Base-by-base conservation (phyloP, 352 stramenopile genomes). In the Pythium sp. region DNA sequence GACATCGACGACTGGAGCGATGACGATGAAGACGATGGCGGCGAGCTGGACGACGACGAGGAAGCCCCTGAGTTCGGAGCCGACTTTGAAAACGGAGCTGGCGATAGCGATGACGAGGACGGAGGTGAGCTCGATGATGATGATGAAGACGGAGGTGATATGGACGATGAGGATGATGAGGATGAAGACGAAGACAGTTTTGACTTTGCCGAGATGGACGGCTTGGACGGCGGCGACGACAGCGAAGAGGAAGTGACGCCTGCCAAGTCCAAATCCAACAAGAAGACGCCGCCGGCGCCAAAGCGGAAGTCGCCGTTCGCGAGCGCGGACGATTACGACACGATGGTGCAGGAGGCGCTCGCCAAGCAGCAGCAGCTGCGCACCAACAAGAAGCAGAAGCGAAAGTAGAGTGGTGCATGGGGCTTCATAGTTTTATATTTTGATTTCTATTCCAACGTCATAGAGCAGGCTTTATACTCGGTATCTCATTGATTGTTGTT, bases 231-330 rank as follows among this genome's bases (percentile, higher is more conserved):
- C 34, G 71, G 80, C n/a, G 78, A 80, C 58, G 68, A 82, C 11
- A 77, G 79, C 32, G 72, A 80, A 22, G 54, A 77, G 24, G 67
- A 72, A 20, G 47, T 86, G 28, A 69, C 80, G 38, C 63, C 74
- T 14, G 38, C 79, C 18, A 70, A 78, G 47, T 56, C 74, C 22
- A 86, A 80, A 72, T 72, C 70, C n/a, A 82, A 82, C 61, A 87
- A 83, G 70, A 84, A 92, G 65, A 75, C 77, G 11, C 78, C 79
- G 62, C 67, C 69, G 0, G 71, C 68, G 5, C 68, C 73, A 12
- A 92, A 92, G 73, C 82, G 86, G 24, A 91, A 91, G 63, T 76
- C 80, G 36, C 75, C 85, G 70, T 94, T 94, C 62, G 84, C 81
- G n/a, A 81, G 76, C 28, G 84, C 86, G 36, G 86, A 93, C 64